A percentile compares a stretch with the other conserved stretches of the same genome.
Evolutionary conservation across 345 rosid species (phyloP).

Genomic region (Diplotaxis tenuifolia): DNA sequence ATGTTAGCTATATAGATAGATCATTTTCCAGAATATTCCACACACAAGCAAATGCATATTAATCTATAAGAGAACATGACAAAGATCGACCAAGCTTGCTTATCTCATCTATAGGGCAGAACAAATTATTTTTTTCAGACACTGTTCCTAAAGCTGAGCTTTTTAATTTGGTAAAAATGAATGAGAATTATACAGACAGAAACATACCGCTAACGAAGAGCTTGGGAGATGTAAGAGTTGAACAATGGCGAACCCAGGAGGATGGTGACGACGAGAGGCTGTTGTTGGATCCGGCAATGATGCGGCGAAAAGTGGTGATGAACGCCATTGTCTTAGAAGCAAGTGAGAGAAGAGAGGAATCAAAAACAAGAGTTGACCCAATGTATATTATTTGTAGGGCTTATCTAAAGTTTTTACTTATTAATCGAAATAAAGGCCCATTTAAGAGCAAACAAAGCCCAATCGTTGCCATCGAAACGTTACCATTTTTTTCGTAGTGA

Average conservation of each 20-base stretch:
- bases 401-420: background rate
- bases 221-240: constrained; percentile 76
- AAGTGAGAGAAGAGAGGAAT: background rate
- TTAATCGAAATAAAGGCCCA: background rate
- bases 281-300: constrained; percentile 34
- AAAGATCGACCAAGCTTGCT: background rate
- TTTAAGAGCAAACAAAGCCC: background rate
- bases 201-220: constrained; percentile 74
- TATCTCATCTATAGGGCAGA: background rate
- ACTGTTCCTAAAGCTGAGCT: background rate
- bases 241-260: constrained; percentile 41
- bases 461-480: background rate
- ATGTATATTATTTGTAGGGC: background rate
- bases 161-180: background rate
- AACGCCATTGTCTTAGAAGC: constrained; percentile 52
- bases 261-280: constrained; percentile 37
- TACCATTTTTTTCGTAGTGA: background rate
- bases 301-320: constrained; percentile 48
- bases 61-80: background rate
- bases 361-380: background rate
- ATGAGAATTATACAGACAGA: background rate
- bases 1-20: too few relatives aligned
- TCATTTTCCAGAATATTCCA: background rate
- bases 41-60: background rate
- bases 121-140: background rate